Conservation (phyloP, 257 asterid genomes). For the Nicotiana attenuata region DNA sequence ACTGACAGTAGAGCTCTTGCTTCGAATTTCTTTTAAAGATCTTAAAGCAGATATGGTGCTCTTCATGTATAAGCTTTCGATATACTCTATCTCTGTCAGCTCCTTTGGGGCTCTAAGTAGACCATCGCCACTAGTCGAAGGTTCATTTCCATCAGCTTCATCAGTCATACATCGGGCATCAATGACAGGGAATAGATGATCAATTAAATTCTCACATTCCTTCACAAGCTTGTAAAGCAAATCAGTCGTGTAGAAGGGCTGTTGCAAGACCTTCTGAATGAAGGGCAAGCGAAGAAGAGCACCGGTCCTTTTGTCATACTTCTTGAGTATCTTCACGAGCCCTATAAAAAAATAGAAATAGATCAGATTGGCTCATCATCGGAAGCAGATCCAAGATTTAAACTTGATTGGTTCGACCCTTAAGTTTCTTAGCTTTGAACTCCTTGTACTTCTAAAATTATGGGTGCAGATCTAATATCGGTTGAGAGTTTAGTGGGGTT, state of each 20-base stretch:
- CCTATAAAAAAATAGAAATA: constrained; percentile 33
- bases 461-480: background rate
- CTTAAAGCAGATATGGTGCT: constrained; percentile 76
- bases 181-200: constrained; percentile 46
- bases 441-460: background rate
- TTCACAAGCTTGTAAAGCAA: constrained; percentile 80
- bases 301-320: constrained; percentile 89
- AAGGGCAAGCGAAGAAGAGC: constrained; percentile 90
- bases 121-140: constrained; percentile 39
- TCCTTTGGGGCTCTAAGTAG: constrained; percentile 44
- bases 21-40: constrained; percentile 68
- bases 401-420: background rate
- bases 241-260: constrained; percentile 88
- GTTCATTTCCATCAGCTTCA: constrained; percentile 31
- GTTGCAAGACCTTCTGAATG: constrained; percentile 85
- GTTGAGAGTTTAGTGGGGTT: background rate
- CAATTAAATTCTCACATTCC: constrained; percentile 85
- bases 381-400: background rate
- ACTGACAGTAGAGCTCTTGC: constrained; percentile 87
- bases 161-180: constrained; percentile 23
- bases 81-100: constrained; percentile 62
- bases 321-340: constrained; percentile 81
- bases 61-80: constrained; percentile 80
- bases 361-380: background rate
- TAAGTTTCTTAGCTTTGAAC: background rate